Evolutionary conservation across 192 early-diverging fungal species (phyloP).

Genomic region (Coemansia sp.): DNA sequence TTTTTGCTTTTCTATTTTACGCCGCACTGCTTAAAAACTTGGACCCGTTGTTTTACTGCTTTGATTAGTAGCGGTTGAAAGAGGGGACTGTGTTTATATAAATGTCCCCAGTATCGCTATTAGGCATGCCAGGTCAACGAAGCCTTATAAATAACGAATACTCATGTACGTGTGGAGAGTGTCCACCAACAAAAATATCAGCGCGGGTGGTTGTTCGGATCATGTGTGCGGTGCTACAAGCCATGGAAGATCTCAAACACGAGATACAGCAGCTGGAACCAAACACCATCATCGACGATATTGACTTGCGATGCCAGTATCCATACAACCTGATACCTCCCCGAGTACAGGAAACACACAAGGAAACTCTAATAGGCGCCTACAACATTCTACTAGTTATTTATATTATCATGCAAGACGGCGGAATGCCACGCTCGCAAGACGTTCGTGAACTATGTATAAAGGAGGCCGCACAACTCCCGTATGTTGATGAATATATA

Average conservation of each 20-base stretch:
- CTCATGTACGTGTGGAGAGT: slow-evolving; percentile 34
- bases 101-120: slow-evolving; percentile 3
- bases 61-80: no score
- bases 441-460: slow-evolving; percentile 25
- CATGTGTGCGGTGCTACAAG: slow-evolving; percentile 38
- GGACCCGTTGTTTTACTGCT: no score
- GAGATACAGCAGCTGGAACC: slow-evolving; percentile 25
- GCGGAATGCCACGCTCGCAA: slow-evolving; percentile 19
- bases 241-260: slow-evolving; percentile 33
- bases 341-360: slow-evolving; percentile 14
- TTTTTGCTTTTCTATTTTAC: background rate
- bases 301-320: slow-evolving; percentile 22
- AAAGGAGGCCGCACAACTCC: slow-evolving; percentile 19
- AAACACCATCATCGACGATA: slow-evolving; percentile 12
- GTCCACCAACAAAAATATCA: slow-evolving; percentile 28
- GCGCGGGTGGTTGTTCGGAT: slow-evolving; percentile 23
- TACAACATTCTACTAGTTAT: slow-evolving; percentile 45
- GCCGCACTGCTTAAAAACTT: background rate
- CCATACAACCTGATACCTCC: slow-evolving; percentile 48
- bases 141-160: background rate
- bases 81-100: background rate
- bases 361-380: slow-evolving; percentile 37
- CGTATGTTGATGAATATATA: slow-evolving; percentile 26
- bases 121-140: background rate
- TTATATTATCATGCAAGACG: slow-evolving; percentile 36